Evolutionary conservation across 495 filamentous ascomycete genomes (phyloP).

Genomic region (Polyplosphaeria fusca): DNA sequence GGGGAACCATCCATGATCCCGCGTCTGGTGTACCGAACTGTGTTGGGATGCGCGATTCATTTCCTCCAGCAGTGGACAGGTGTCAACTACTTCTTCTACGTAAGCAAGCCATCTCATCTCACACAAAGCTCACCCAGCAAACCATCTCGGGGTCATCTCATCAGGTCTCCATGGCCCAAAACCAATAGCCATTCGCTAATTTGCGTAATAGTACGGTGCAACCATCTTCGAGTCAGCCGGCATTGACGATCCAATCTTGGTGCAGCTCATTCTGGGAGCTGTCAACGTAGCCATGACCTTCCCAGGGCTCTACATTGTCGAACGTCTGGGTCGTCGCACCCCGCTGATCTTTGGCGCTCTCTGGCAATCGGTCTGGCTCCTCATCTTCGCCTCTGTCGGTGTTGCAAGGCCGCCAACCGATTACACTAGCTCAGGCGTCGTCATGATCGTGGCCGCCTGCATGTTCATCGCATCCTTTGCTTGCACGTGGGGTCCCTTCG

Average conservation of each 20-base stretch:
- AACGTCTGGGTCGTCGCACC: constrained; percentile 65
- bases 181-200: neutral
- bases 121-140: too few species aligned
- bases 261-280: constrained; percentile 68
- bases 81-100: constrained; percentile 79
- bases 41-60: constrained; percentile 8
- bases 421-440: constrained; percentile 13
- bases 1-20: constrained; percentile 2
- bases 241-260: constrained; percentile 65
- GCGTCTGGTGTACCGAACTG: constrained; percentile 5
- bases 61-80: constrained; percentile 18
- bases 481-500: constrained; percentile 48
- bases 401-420: constrained; percentile 20
- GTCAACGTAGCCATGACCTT: constrained; percentile 75
- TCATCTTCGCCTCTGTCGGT: constrained; percentile 72
- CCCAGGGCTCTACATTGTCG: constrained; percentile 69
- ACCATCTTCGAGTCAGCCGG: constrained; percentile 68
- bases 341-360: constrained; percentile 62
- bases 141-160: too few species aligned
- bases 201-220: constrained; percentile 56
- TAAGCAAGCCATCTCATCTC: constrained; percentile 2
- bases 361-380: constrained; percentile 70
- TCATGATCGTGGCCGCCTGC: constrained; percentile 40
- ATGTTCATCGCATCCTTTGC: constrained; percentile 55
- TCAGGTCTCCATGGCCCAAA: too few species aligned